Percentiles rank a stretch among this genome's conserved stretches.
Evolutionary conservation across 495 filamentous ascomycete species (phyloP).

Genomic region (Hypoxylon trugodes): DNA sequence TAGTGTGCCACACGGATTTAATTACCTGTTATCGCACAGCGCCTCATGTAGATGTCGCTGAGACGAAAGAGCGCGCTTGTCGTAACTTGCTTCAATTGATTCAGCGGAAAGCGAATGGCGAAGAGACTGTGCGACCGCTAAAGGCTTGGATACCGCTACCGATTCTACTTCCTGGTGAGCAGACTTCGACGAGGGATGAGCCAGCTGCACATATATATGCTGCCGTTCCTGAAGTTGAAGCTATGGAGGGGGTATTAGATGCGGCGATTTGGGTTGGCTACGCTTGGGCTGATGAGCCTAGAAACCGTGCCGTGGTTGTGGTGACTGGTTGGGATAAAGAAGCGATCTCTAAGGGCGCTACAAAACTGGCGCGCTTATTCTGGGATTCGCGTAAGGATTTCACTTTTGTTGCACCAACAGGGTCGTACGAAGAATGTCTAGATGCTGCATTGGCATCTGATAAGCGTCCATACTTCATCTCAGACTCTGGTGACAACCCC

Average conservation of each 20-base stretch:
- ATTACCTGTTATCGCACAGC: slow-evolving; percentile 67
- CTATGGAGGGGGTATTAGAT: slow-evolving; percentile 55
- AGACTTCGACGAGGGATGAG: slow-evolving; percentile 65
- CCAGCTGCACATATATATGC: slow-evolving; percentile 64
- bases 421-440: slow-evolving; percentile 59
- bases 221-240: slow-evolving; percentile 57
- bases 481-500: slow-evolving; percentile 66
- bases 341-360: slow-evolving; percentile 48
- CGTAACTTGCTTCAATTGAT: slow-evolving; percentile 59
- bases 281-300: slow-evolving; percentile 67
- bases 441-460: slow-evolving; percentile 55
- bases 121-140: slow-evolving; percentile 48
- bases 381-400: slow-evolving; percentile 61
- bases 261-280: slow-evolving; percentile 69
- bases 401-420: slow-evolving; percentile 63
- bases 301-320: slow-evolving; percentile 61
- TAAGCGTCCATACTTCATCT: slow-evolving; percentile 64
- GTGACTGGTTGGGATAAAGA: slow-evolving; percentile 61
- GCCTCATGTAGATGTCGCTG: slow-evolving; percentile 59
- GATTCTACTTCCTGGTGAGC: slow-evolving; percentile 64
- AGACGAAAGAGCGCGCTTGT: slow-evolving; percentile 65
- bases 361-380: slow-evolving; percentile 58
- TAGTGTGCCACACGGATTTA: slow-evolving; percentile 61
- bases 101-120: slow-evolving; percentile 21
- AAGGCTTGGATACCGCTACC: slow-evolving; percentile 67